phyloP scores from a whole-genome alignment of 179 eudicot genomes.

The Silene noctiflora region DNA sequence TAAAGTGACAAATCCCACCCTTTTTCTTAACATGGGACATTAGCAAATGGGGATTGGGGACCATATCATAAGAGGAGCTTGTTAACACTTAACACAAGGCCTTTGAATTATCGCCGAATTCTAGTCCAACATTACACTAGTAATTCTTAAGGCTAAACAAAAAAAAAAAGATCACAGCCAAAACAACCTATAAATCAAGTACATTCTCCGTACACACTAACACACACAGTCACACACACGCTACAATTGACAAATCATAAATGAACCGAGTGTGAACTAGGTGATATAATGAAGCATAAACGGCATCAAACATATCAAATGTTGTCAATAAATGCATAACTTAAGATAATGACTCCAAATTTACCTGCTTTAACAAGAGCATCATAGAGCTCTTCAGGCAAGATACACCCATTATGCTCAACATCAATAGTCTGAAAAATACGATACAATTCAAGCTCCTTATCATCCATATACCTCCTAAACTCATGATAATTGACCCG shows the following conservation, averaged over 20 bases:
- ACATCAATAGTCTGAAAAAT: constrained; percentile 95
- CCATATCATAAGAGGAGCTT: background rate
- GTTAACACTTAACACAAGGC: background rate
- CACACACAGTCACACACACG: background rate
- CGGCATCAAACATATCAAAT: constrained; percentile 2
- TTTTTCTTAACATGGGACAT: background rate
- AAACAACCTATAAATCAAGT: background rate
- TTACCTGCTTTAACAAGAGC: constrained; percentile 94
- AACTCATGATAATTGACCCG: constrained; percentile 82
- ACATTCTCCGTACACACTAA: too few species aligned
- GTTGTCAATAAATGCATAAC: background rate
- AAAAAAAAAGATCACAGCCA: constrained; percentile 1
- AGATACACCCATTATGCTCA: constrained; percentile 83
- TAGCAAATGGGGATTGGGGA: background rate
- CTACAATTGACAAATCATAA: background rate
- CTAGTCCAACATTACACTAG: background rate
- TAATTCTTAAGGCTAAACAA: background rate
- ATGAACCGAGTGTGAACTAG: background rate
- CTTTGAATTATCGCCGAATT: background rate
- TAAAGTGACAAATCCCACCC: background rate
- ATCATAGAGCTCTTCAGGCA: constrained; percentile 92
- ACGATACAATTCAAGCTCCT: constrained; percentile 85
- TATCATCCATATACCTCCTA: constrained; percentile 89
- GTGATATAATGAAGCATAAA: background rate
- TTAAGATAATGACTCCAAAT: background rate